Conservation (phyloP, 1,284 basidiomycete species). For the Meira nashicola region DNA sequence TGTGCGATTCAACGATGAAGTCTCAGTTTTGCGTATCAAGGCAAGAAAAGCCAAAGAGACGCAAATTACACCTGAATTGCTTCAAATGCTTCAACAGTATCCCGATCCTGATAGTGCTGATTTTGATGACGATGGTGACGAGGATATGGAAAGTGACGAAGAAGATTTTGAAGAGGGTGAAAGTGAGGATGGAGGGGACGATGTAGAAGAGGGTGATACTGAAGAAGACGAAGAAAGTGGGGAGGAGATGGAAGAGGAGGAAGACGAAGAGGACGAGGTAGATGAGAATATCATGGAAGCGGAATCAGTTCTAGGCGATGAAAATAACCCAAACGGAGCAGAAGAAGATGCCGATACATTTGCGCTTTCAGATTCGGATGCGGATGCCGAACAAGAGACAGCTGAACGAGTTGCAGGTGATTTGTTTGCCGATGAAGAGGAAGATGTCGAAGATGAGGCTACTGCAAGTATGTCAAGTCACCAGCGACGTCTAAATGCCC, state of each 20-base stretch:
- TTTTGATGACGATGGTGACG: slow-evolving; percentile 17
- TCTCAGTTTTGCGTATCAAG: slow-evolving; percentile 65
- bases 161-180: slow-evolving; percentile 38
- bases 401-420: slow-evolving; percentile 58
- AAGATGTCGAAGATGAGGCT: slow-evolving; percentile 43
- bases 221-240: slow-evolving; percentile 42
- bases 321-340: too few species aligned
- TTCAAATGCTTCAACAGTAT: slow-evolving; percentile 20
- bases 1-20: slow-evolving; percentile 75
- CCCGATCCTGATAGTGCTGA: slow-evolving; percentile 13
- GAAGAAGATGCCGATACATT: too few species aligned
- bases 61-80: slow-evolving; percentile 25
- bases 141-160: slow-evolving; percentile 28
- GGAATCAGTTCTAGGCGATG: neutral
- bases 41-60: slow-evolving; percentile 25
- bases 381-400: slow-evolving; percentile 42
- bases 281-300: slow-evolving; percentile 1
- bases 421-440: slow-evolving; percentile 58
- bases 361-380: too few species aligned
- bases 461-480: slow-evolving; percentile 53
- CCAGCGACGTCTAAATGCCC: slow-evolving; percentile 57
- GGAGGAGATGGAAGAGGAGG: slow-evolving; percentile 29
- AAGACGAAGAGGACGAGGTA: slow-evolving; percentile 23
- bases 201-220: slow-evolving; percentile 22
- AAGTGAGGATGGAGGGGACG: slow-evolving; percentile 50